These are phyloP conservation scores for Gaertneriomyces sp. DNA, from an alignment of 192 early-diverging fungal genomes.

Conservation along the genomic window DNA sequence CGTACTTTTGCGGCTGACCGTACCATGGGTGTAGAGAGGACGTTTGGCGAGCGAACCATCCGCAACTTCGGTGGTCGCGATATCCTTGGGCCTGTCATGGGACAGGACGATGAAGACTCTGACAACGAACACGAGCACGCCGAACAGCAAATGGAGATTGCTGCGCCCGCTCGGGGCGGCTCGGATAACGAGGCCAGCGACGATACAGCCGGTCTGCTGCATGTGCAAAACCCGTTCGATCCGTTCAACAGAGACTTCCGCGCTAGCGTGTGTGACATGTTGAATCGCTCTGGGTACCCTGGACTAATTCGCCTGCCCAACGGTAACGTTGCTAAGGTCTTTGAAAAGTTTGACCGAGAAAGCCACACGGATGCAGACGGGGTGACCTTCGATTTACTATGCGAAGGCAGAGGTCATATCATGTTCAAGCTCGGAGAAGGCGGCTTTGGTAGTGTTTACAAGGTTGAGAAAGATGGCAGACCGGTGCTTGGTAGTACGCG, in stretches of 20 bases:
- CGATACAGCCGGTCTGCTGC: too few species aligned
- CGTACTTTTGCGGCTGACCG: too few species aligned
- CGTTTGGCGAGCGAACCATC: slow-evolving; percentile 28
- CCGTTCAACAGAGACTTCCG: too few species aligned
- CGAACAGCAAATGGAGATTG: not conserved
- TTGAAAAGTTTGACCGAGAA: too few species aligned
- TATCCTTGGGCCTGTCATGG: not conserved
- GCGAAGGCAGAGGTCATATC: not conserved
- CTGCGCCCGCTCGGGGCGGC: too few species aligned
- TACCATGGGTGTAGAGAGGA: not conserved
- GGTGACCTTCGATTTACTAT: not conserved
- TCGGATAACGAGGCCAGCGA: too few species aligned
- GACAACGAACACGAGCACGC: not conserved
- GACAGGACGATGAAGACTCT: slow-evolving; percentile 1
- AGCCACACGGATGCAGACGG: too few species aligned
- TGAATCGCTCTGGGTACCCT: too few species aligned
- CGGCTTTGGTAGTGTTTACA: slow-evolving; percentile 36
- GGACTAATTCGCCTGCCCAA: too few species aligned
- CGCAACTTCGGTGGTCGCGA: slow-evolving; percentile 16
- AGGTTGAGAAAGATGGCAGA: slow-evolving; percentile 12
- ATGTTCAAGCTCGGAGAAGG: slow-evolving; percentile 37
- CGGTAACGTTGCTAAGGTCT: too few species aligned
- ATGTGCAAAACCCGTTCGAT: too few species aligned
- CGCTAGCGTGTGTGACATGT: too few species aligned
- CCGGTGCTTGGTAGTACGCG: slow-evolving; percentile 6